A percentile compares a stretch with the other conserved stretches of the same genome.
Evolutionary conservation across 345 rosid genomes (phyloP).

Genomic region (Populus pruinosa): DNA sequence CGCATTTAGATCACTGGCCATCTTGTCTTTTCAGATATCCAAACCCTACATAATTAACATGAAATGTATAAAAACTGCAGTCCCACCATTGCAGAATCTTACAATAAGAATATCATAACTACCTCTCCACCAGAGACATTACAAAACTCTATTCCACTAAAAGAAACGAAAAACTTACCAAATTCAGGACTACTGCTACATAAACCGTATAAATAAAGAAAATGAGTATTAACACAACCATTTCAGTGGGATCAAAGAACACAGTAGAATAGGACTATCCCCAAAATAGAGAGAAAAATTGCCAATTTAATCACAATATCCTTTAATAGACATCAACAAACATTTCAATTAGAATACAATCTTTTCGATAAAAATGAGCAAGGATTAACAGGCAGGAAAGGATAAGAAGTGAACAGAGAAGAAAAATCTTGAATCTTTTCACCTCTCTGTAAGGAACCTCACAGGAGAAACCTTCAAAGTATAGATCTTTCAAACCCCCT

Average conservation of each 20-base stretch:
- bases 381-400: conserved; percentile 6
- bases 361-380: background rate
- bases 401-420: background rate
- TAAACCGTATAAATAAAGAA: background rate
- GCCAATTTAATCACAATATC: background rate
- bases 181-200: background rate
- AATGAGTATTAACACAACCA: background rate
- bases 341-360: background rate
- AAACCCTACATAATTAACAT: conserved; percentile 33
- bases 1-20: conserved; percentile 64
- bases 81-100: conserved; percentile 11
- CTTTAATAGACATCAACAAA: background rate
- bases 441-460: conserved; percentile 30
- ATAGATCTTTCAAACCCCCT: conserved; percentile 46
- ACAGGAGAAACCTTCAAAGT: conserved; percentile 22
- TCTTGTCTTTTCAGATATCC: conserved; percentile 15
- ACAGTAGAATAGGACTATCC: conserved; percentile 1
- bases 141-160: background rate
- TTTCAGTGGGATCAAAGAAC: conserved; percentile 23
- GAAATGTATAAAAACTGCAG: conserved; percentile 13
- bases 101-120: background rate
- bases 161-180: background rate
- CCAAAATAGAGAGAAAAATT: background rate
- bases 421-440: conserved; percentile 10
- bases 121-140: background rate